Conservation (phyloP, 2,329 filamentous ascomycete genomes). For the Emergomyces orientalis region DNA sequence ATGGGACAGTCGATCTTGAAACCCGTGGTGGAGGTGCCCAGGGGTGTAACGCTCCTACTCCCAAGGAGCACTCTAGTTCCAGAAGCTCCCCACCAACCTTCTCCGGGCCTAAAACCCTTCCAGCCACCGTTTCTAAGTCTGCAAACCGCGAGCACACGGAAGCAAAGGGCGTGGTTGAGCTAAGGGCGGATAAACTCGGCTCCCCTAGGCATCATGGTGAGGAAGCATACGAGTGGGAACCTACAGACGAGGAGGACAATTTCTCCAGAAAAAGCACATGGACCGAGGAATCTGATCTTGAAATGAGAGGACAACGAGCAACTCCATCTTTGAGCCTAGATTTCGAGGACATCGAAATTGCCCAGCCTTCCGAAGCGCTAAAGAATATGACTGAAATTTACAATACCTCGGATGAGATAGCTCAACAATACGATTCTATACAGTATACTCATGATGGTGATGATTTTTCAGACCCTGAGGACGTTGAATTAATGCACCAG, state of each 20-base stretch:
- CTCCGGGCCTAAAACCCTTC: background rate
- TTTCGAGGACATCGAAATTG: constrained; percentile 43
- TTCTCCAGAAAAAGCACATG: constrained; percentile 15
- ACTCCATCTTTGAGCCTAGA: constrained; percentile 37
- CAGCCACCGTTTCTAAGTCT: background rate
- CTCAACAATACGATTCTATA: background rate
- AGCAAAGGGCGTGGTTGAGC: background rate
- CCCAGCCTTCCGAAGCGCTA: constrained; percentile 9
- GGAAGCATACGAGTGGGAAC: constrained; percentile 14
- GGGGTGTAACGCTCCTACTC: background rate
- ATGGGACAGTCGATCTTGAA: background rate
- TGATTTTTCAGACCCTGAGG: constrained; percentile 76
- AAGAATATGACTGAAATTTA: constrained; percentile 3
- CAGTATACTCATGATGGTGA: constrained; percentile 13
- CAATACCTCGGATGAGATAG: constrained; percentile 5
- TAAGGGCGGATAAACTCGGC: background rate
- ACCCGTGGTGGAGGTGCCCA: constrained; percentile 5
- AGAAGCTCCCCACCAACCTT: background rate
- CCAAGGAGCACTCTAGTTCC: background rate
- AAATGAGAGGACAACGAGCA: background rate
- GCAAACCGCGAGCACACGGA: background rate
- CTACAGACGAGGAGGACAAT: constrained; percentile 17
- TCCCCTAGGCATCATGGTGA: constrained; percentile 14
- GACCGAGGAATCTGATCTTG: background rate
- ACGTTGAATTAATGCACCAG: constrained; percentile 77